Conservation (phyloP, 371 early-diverging fungal genomes). For the Vairimorpha apis region DNA sequence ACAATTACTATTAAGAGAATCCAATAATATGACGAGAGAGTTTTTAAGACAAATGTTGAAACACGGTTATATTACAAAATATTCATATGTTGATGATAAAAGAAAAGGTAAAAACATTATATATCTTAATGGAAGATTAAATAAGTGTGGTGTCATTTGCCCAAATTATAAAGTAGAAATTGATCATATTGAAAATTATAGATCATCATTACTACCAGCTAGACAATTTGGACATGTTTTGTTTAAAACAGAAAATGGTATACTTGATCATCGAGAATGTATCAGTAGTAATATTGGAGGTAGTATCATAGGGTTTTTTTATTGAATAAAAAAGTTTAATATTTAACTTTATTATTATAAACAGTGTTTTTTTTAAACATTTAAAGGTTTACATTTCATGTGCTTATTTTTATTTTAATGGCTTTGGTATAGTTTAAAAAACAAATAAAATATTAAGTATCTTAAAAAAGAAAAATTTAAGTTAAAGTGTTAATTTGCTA, state of each 20-base stretch:
- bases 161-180: constrained; percentile 95
- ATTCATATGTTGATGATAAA: constrained; percentile 94
- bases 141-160: constrained; percentile 99
- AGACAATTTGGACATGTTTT: constrained; percentile 97
- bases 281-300: constrained; percentile 86
- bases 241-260: constrained; percentile 92
- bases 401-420: no score
- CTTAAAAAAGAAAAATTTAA: no score
- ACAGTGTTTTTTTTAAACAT: no score
- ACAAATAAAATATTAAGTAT: no score
- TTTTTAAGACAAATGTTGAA: constrained; percentile 97
- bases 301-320: constrained; percentile 89
- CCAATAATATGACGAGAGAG: constrained; percentile 88
- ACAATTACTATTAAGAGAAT: constrained; percentile 86
- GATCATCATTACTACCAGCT: constrained; percentile 89
- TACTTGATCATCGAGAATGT: constrained; percentile 99
- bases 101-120: constrained; percentile 95
- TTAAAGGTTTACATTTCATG: no score
- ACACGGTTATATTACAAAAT: constrained; percentile 95
- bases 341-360: background rate
- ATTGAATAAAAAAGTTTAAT: constrained; percentile 63
- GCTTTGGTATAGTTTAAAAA: no score
- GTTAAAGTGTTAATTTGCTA: no score
- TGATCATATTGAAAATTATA: constrained; percentile 87
- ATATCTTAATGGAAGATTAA: constrained; percentile 93